Evolutionary conservation across 1,284 basidiomycete genomes (phyloP).

Genomic region (Veloboletus limbatus): DNA sequence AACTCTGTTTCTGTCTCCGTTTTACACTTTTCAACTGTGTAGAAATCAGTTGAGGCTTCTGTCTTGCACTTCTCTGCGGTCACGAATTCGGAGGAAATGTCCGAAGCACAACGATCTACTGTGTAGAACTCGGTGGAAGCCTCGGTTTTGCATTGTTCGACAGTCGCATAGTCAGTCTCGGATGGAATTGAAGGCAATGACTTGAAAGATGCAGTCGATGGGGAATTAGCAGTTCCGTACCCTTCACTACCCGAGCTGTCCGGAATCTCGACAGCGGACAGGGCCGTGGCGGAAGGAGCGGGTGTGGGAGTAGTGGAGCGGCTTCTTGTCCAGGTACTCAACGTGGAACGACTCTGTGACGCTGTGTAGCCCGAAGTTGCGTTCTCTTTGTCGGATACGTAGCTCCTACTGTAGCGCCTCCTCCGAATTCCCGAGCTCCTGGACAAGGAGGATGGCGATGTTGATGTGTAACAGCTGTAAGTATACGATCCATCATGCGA

Average conservation of each 20-base stretch:
- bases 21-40: slow-evolving; percentile 46
- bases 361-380: slow-evolving; percentile 24
- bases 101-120: slow-evolving; percentile 35
- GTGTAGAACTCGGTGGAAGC: slow-evolving; percentile 52
- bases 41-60: slow-evolving; percentile 38
- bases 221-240: slow-evolving; percentile 35
- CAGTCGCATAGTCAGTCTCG: slow-evolving; percentile 49
- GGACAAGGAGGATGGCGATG: slow-evolving; percentile 43
- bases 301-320: slow-evolving; percentile 33
- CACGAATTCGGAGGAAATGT: slow-evolving; percentile 41
- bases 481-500: slow-evolving; percentile 46
- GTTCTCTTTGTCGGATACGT: slow-evolving; percentile 58
- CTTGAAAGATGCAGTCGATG: slow-evolving; percentile 43
- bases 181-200: slow-evolving; percentile 54
- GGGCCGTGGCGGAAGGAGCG: slow-evolving; percentile 21
- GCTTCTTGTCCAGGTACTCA: slow-evolving; percentile 37
- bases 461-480: slow-evolving; percentile 30
- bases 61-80: slow-evolving; percentile 52
- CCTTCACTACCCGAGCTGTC: slow-evolving; percentile 35
- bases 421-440: slow-evolving; percentile 59
- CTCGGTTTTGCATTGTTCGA: slow-evolving; percentile 43
- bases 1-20: slow-evolving; percentile 49
- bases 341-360: slow-evolving; percentile 34
- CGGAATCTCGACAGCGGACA: slow-evolving; percentile 33
- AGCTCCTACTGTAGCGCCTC: slow-evolving; percentile 41